Evolutionary conservation across 106 monocot species (phyloP).

Genomic region (Ottelia alismoides): DNA sequence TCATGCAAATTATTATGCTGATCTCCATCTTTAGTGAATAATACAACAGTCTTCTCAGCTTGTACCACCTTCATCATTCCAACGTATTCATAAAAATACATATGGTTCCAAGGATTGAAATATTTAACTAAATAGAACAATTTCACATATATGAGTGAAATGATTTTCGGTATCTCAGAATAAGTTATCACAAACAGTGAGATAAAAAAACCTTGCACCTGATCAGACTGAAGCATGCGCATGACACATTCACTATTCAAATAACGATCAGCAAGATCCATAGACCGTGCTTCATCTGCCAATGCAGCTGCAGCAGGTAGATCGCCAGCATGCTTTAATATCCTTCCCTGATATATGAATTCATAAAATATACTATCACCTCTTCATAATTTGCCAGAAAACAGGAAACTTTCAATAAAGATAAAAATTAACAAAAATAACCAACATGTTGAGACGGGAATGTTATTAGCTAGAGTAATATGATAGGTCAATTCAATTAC

Average conservation of each 20-base stretch:
- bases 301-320: constrained; percentile 65
- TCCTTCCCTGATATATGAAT: constrained; percentile 81
- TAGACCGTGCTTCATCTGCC: constrained; percentile 94
- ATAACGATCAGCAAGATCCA: constrained; percentile 99
- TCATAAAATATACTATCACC: constrained; percentile 1
- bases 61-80: constrained; percentile 67
- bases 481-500: no score
- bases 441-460: no score
- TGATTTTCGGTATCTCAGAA: no score
- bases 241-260: constrained; percentile 92
- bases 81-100: neutral
- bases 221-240: constrained; percentile 92
- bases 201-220: constrained; percentile 23
- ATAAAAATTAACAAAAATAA: no score
- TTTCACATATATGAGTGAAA: no score
- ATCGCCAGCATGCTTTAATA: constrained; percentile 78
- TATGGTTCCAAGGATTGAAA: no score
- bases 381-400: neutral
- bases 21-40: constrained; percentile 98
- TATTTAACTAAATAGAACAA: no score
- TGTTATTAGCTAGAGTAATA: no score
- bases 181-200: no score
- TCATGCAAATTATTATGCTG: constrained; percentile 98
- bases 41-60: constrained; percentile 89
- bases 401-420: no score